These are phyloP conservation scores for Lotus japonicus DNA, from an alignment of 306 rosid genomes.

Conservation along the genomic window DNA sequence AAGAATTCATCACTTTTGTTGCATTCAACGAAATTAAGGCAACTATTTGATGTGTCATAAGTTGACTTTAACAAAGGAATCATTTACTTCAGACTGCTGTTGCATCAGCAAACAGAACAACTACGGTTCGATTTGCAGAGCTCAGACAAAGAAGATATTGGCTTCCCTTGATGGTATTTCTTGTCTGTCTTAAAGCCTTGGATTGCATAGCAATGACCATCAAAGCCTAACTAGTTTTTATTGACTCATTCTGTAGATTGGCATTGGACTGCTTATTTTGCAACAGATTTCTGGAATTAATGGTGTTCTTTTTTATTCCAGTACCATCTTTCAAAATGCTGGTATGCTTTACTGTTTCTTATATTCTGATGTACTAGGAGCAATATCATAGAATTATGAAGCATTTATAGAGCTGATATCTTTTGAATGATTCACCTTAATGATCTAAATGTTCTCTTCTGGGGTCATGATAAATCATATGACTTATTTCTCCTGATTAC, in stretches of 20 bases:
- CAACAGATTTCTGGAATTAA: conserved; percentile 93
- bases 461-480: background rate
- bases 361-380: no score
- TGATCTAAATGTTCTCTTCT: background rate
- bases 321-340: conserved; percentile 69
- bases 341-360: conserved; percentile 23
- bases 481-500: background rate
- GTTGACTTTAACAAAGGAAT: conserved; percentile 4
- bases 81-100: conserved; percentile 55
- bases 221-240: conserved; percentile 18
- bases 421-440: conserved; percentile 1
- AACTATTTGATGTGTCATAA: background rate
- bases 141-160: conserved; percentile 82
- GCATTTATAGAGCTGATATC: no score
- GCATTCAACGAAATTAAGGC: background rate
- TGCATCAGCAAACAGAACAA: conserved; percentile 60
- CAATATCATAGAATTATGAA: no score
- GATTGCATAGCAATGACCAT: conserved; percentile 6
- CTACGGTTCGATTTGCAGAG: conserved; percentile 67
- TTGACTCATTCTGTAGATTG: conserved; percentile 57
- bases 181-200: conserved; percentile 4
- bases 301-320: conserved; percentile 82
- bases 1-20: conserved; percentile 5
- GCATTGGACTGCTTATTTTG: conserved; percentile 83
- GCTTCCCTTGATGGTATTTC: conserved; percentile 79